Percentiles rank a stretch among this genome's conserved stretches.
Evolutionary conservation across 805 yeast species (phyloP).

Genomic region (Ogataea nonfermentans): DNA sequence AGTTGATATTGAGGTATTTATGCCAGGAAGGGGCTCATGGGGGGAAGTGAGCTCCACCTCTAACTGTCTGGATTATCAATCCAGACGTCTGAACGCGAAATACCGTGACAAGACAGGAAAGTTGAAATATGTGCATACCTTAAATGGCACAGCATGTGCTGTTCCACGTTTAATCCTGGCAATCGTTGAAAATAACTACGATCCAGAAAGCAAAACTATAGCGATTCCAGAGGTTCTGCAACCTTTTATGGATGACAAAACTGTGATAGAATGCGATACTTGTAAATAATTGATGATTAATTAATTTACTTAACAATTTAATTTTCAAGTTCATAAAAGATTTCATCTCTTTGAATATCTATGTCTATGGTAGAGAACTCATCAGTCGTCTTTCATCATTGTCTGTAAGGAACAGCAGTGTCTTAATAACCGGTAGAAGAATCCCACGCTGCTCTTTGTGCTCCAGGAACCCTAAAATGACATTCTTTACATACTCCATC

Average conservation of each 20-base stretch:
- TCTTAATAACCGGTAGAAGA: slow-evolving; percentile 80
- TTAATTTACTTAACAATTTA: background rate
- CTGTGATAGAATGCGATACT: slow-evolving; percentile 24
- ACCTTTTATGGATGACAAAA: slow-evolving; percentile 69
- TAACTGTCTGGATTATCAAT: slow-evolving; percentile 88
- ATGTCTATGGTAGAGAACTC: slow-evolving; percentile 40
- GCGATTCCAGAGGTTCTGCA: slow-evolving; percentile 66
- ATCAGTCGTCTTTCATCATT: slow-evolving; percentile 75
- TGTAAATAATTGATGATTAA: slow-evolving; percentile 2
- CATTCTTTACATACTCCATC: slow-evolving; percentile 82
- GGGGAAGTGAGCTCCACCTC: slow-evolving; percentile 93
- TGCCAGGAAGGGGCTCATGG: slow-evolving; percentile 93
- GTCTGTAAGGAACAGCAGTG: slow-evolving; percentile 63
- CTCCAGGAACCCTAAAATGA: slow-evolving; percentile 85
- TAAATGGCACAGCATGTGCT: slow-evolving; percentile 96
- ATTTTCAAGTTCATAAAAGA: background rate
- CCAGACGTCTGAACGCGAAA: slow-evolving; percentile 75
- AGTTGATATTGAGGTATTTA: slow-evolving; percentile 94
- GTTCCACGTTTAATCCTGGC: slow-evolving; percentile 90
- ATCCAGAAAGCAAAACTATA: slow-evolving; percentile 52
- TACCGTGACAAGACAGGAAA: slow-evolving; percentile 38
- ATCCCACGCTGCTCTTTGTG: slow-evolving; percentile 89
- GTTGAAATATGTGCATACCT: slow-evolving; percentile 66
- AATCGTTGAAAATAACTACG: slow-evolving; percentile 80
- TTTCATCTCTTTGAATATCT: background rate